phyloP scores from a whole-genome alignment of 2,329 filamentous ascomycete species.

The Penicillium fuscoglaucum region DNA sequence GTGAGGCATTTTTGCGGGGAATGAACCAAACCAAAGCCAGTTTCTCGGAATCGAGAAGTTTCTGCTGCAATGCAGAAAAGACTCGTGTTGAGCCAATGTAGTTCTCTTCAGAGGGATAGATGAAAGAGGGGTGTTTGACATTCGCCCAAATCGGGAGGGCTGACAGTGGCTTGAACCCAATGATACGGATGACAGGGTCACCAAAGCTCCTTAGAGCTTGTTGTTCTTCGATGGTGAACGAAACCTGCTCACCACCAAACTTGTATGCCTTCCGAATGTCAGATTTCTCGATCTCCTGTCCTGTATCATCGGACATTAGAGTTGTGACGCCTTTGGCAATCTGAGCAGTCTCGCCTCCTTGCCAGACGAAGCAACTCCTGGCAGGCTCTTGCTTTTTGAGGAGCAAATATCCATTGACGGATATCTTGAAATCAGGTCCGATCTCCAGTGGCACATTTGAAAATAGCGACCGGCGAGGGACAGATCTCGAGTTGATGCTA shows the following conservation, averaged over 20 bases:
- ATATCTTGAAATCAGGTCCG: constrained; percentile 79
- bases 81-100: constrained; percentile 89
- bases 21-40: constrained; percentile 90
- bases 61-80: constrained; percentile 87
- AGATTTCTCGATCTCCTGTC: constrained; percentile 71
- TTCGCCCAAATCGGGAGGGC: constrained; percentile 80
- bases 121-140: constrained; percentile 81
- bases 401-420: constrained; percentile 89
- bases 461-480: constrained; percentile 81
- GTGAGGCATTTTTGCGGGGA: constrained; percentile 74
- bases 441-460: constrained; percentile 85
- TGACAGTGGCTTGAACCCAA: constrained; percentile 85
- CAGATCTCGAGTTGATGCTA: constrained; percentile 87
- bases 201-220: constrained; percentile 77
- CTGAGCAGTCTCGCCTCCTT: constrained; percentile 80
- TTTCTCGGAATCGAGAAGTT: constrained; percentile 75
- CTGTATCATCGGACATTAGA: constrained; percentile 74
- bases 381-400: constrained; percentile 80
- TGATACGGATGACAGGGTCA: constrained; percentile 77
- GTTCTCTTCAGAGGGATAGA: constrained; percentile 89
- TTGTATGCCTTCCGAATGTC: constrained; percentile 93
- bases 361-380: constrained; percentile 82
- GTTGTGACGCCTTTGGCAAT: constrained; percentile 74
- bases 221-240: constrained; percentile 83
- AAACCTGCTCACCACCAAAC: constrained; percentile 86